Evolutionary conservation across 2,329 filamentous ascomycete species (phyloP), one percentile per base, ranked within the genome.

Genomic region (Aspergillus fumigatiaffinis): DNA sequence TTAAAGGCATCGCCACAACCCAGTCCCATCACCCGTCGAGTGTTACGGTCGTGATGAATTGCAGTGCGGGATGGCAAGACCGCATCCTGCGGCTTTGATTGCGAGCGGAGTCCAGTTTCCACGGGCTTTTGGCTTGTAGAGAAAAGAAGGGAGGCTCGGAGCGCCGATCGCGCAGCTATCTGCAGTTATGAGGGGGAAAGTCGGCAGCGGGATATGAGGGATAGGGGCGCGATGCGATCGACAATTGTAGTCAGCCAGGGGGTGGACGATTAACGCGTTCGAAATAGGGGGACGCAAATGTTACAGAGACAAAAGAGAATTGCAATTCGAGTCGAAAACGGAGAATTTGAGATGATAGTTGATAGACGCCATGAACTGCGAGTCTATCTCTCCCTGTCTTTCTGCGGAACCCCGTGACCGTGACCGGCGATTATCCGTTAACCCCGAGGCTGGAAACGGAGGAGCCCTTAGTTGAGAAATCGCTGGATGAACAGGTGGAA

Each of bases 1-100:
- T 66, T 21, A 65, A 61, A 17, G 67, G 58, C 69, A 71, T 71
- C 44, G 54, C 58, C 52, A 52, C 48, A 8, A 32, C 38, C 23
- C 35, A 44, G 25, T 25, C 41, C 50, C 51, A 50, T 59, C 35
- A 52, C 56, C 55, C 55, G 56, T 65, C 61, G 52, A 57, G 56
- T 46, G 53, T 20, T 26, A 48, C 21, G 46, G 60, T 42, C 46
- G 53, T 50, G 55, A 54, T 53, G 52, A 48, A 38, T 23, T 50
- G 54, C 41, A 54, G 26, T 29, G 55, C 28, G 42, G 58, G 58
- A 54, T 51, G 59, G 44, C 56, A 55, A 49, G 56, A 51, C 62
- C 57, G 64, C 63, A 66, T 68, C 56, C 59, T 68, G 66, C 53
- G 57, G 52, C 55, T 55, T n/a, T 9, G 21, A 29, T 51, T 9